Evolutionary conservation across 805 yeast genomes (phyloP), one percentile per base, ranked within the genome.

Genomic region (Komagataella populi): DNA sequence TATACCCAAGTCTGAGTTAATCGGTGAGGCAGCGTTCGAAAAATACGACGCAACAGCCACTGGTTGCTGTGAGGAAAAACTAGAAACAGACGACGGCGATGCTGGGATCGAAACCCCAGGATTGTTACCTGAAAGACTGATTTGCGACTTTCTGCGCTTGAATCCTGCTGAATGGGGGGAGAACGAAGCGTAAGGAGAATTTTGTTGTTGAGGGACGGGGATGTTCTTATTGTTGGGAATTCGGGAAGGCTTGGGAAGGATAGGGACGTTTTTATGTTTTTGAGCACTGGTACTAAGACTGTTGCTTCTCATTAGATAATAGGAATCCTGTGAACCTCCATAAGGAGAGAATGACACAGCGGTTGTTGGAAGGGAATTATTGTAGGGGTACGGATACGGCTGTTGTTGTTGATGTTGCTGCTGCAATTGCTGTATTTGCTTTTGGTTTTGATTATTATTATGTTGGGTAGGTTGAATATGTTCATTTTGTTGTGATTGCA

Each of bases 231-330:
- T 14, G 24, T 24, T 48, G 45, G 49, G 17, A 48, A 14, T 7
- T 30, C 49, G 8, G 30, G 20, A 10, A 56, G 69, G 69, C 54
- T 64, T 66, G 12, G 70, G 70, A 39, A 66, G 52, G 18, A 66
- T 66, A 10, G 69, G 70, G 12, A 66, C 67, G 48, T 62, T 64
- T 52, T 63, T 63, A 1, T 63, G 53, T 63, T 53, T 23, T 56
- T 51, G 18, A 51, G 20, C 50, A 23, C 10, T 12, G n/a, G 6
- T 30, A 14, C 14, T 30, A 14, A 30, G 39, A 8, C 39, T 30
- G 39, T 30, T 30, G 39, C 39, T 14, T 30, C 39, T 30, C 39
- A 30, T 30, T 30, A 30, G 39, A 30, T 30, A 30, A 30, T 30
- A 30, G 39, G 39, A 30, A 30, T 30, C 39, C 5, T 30, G 39